These are phyloP conservation scores for Conticribra weissflogii DNA, from an alignment of 108 stramenopile species.

Conservation along the genomic window DNA sequence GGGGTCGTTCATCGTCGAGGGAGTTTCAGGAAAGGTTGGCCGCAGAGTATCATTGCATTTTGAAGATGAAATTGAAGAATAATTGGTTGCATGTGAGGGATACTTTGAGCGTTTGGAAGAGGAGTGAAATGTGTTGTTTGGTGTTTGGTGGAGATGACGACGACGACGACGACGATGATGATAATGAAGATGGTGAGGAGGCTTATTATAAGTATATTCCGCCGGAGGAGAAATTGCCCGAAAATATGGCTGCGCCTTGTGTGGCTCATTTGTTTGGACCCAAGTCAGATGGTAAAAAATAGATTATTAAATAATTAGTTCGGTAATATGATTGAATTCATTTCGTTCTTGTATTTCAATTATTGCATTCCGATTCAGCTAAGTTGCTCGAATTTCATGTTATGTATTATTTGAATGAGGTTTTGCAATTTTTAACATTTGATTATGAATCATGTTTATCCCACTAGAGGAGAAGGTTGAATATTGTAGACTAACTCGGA, in stretches of 20 bases:
- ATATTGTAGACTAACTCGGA: too few species aligned
- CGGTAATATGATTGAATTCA: too few species aligned
- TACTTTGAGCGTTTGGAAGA: constrained; percentile 87
- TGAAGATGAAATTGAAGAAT: constrained; percentile 62
- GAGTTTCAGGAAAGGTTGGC: constrained; percentile 83
- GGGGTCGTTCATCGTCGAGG: constrained; percentile 78
- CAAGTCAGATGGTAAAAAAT: neutral
- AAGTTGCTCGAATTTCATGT: too few species aligned
- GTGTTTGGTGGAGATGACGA: constrained; percentile 65
- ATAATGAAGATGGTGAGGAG: constrained; percentile 62
- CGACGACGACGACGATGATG: constrained; percentile 47
- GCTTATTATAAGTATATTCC: constrained; percentile 80
- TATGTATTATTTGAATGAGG: too few species aligned
- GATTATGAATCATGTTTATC: too few species aligned
- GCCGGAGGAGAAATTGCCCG: constrained; percentile 67
- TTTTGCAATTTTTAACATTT: too few species aligned
- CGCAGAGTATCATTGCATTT: constrained; percentile 84
- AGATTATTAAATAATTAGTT: too few species aligned
- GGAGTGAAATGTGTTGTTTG: constrained; percentile 71
- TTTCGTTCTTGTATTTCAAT: too few species aligned
- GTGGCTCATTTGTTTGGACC: constrained; percentile 45
- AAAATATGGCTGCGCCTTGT: constrained; percentile 60
- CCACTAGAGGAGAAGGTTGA: too few species aligned
- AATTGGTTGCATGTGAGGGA: constrained; percentile 87
- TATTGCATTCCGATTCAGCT: too few species aligned